Base-by-base conservation (phyloP, 1,139 yeast species). In the Komagataea norvegica region DNA sequence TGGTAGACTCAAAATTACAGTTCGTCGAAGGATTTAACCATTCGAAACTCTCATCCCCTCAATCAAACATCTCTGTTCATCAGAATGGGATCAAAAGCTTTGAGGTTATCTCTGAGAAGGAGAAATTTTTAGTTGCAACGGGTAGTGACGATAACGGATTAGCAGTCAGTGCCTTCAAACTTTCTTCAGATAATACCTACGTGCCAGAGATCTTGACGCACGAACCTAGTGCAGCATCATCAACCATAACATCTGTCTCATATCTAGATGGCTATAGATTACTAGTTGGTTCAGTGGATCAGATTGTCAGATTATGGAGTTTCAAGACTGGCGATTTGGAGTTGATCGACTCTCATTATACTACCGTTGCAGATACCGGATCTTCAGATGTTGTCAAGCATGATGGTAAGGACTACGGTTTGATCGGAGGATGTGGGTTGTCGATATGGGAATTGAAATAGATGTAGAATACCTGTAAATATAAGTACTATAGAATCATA, bases 91-190 rank as follows among this genome's bases (percentile, higher is more conserved):
- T 89, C 38, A 84, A 87, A 47, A 74, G 80, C 0, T 48, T 78
- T 9, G 55, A 48, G 24, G 40, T 52, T 23, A 43, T 37, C 15
- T 44, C 51, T 2, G 40, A 61, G n/a, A 43, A 43, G 3, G 17
- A 41, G 3, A 43, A 44, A 0, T 47, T 53, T 2, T 34, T 53
- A 2, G 56, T 62, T 6, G 67, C 65, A 38, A 77, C 95, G 1
- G 96, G 96, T 16, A 97, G 98, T 39, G 98, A 91, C 57, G 98
- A 91, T 52, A 89, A 89, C 60, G 81, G 88, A 0, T 57, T 89
- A 8, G 68, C 70, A 0, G 57, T 76, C 3, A 68, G 76, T 3
- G 49, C 51, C 17, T 56, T 81, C 23, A 34, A 37, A 3, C 36
- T 62, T 18, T 14, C 21, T n/a, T 46, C 45, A 2, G 46, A 49